Evolutionary conservation across 1,139 yeast species (phyloP), one percentile per base, ranked within the genome.

Genomic region (Suhomyces atakaporum): DNA sequence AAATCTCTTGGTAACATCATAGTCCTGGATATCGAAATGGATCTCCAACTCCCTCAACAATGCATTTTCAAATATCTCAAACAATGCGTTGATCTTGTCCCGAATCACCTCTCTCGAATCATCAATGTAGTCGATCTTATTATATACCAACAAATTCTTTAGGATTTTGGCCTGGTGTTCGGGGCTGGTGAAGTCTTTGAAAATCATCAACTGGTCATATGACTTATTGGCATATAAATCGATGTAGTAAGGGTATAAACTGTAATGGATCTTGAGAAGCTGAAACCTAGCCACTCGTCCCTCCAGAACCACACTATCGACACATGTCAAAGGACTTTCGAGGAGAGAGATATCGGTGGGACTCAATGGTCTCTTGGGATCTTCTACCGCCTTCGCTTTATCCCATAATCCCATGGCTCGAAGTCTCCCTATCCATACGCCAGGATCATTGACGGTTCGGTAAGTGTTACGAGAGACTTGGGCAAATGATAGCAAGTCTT

Each of bases 21-120:
- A 74, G 36, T 84, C 81, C 35, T 72, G 66, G 3, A 69, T 58
- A 34, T 76, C 81, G 47, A 77, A 76, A 46, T 73, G 78, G 25
- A 71, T 63, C 39, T 84, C 94, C 46, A 89, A 70, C 48, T 88
- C 96, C 31, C 80, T 63, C 22, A 86, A 56, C 7, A 85, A 72
- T 0, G 94, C 88, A 52, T 76, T 84, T 36, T 84, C 84, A 54
- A 87, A 86, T 25, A 85, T 68, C 51, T 84, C 94, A 31, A 80
- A 61, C n/a, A 82, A 67, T 2, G 84, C 69, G 25, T 69, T 70
- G 33, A 83, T 60, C 45, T 77, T 73, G 33, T 73, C 77, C 22
- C 68, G 53, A 16, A 69, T 69, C 5, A 60, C 53, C 16, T 57
- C 53, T 35, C 67, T 54, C 3, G 68, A 46, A 40, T 62, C 59